Evolutionary conservation across 345 rosid species (phyloP).

Genomic region (Erodium maritimum): DNA sequence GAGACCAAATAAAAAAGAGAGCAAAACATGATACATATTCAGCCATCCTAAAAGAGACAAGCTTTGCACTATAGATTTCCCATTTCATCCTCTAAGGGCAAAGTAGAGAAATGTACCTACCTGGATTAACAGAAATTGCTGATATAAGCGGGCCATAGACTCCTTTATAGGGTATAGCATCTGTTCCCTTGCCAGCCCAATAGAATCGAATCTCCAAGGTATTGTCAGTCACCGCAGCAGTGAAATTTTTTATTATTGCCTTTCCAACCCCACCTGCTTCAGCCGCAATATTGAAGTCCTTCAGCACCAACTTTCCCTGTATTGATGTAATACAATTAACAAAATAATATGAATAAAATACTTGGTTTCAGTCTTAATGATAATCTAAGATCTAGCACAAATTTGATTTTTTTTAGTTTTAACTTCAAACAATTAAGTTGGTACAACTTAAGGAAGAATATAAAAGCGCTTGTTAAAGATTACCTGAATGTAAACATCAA

Average conservation of each 20-base stretch:
- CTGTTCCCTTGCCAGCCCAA: constrained; percentile 60
- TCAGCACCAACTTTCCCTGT: constrained; percentile 33
- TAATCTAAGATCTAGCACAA: no score
- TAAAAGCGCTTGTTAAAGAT: not conserved
- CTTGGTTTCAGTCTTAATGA: not conserved
- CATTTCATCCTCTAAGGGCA: no score
- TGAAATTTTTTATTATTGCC: constrained; percentile 17
- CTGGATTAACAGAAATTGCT: constrained; percentile 38
- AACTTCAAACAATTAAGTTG: not conserved
- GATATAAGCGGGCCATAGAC: constrained; percentile 50
- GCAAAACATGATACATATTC: not conserved
- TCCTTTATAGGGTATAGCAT: constrained; percentile 32
- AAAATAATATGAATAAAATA: not conserved
- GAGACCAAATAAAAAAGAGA: no score
- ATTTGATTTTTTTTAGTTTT: no score
- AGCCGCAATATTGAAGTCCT: constrained; percentile 41
- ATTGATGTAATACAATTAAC: constrained; percentile 2
- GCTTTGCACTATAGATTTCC: not conserved
- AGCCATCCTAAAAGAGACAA: not conserved
- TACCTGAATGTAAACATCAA: constrained; percentile 59
- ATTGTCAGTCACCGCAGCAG: constrained; percentile 24
- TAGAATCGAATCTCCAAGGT: constrained; percentile 35
- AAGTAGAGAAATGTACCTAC: constrained; percentile 7
- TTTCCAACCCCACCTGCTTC: constrained; percentile 37
- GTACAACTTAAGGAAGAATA: constrained; percentile 3